Evolutionary conservation across 2,329 filamentous ascomycete genomes (phyloP).

Genomic region (Apiospora hydei): DNA sequence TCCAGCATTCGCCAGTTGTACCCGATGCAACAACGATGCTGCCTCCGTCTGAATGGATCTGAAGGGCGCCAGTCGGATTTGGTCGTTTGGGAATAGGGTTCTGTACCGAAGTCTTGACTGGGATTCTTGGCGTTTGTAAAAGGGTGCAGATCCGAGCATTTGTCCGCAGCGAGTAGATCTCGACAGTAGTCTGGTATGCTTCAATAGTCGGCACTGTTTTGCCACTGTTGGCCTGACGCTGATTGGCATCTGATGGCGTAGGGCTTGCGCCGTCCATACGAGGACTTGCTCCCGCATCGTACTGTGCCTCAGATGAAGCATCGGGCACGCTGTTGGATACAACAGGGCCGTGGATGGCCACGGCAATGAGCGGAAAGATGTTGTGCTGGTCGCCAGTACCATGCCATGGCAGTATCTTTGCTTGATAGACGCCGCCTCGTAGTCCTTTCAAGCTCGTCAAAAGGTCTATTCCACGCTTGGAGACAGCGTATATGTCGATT

Average conservation of each 20-base stretch:
- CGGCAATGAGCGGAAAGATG: constrained; percentile 76
- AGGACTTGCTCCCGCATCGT: constrained; percentile 48
- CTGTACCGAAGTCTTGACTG: constrained; percentile 64
- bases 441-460: constrained; percentile 78
- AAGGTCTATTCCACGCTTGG: constrained; percentile 74
- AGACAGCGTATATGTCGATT: constrained; percentile 77
- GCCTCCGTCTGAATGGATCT: constrained; percentile 74
- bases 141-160: constrained; percentile 75
- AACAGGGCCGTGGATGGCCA: constrained; percentile 81
- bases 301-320: constrained; percentile 43
- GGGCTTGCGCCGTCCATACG: constrained; percentile 52
- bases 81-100: constrained; percentile 74
- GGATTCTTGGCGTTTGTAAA: constrained; percentile 71
- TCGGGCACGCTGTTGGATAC: constrained; percentile 52
- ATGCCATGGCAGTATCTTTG: constrained; percentile 81
- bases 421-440: constrained; percentile 79
- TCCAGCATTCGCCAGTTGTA: constrained; percentile 84
- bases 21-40: constrained; percentile 81
- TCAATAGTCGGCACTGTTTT: constrained; percentile 53
- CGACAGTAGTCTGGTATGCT: constrained; percentile 85
- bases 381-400: constrained; percentile 51
- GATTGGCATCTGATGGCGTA: constrained; percentile 49
- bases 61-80: constrained; percentile 74
- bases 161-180: constrained; percentile 86
- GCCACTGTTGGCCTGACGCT: constrained; percentile 45